phyloP scores from a whole-genome alignment of 192 early-diverging fungal species.

The Coemansia sp. region DNA sequence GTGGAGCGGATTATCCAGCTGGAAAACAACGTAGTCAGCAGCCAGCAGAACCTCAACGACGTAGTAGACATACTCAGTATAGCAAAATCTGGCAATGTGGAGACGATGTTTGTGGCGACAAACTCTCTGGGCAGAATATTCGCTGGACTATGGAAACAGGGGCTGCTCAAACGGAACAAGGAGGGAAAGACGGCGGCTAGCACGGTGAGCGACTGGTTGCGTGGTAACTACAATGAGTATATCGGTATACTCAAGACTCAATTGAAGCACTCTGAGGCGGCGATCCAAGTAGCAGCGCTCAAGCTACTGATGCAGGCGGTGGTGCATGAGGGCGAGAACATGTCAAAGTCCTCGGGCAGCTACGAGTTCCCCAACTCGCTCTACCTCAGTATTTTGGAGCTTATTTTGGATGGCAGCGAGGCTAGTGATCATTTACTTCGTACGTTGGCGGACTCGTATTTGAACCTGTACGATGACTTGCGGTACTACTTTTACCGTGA shows the following conservation, averaged over 20 bases:
- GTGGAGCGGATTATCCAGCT: conserved; percentile 53
- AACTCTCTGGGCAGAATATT: conserved; percentile 75
- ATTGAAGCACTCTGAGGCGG: conserved; percentile 62
- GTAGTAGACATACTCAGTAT: conserved; percentile 59
- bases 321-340: conserved; percentile 59
- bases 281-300: conserved; percentile 74
- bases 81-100: conserved; percentile 49
- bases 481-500: conserved; percentile 79
- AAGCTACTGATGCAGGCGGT: conserved; percentile 73
- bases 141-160: conserved; percentile 43
- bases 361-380: conserved; percentile 72
- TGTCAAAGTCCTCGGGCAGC: conserved; percentile 24
- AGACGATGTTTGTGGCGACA: conserved; percentile 67
- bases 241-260: conserved; percentile 55
- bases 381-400: conserved; percentile 58
- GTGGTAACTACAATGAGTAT: conserved; percentile 74
- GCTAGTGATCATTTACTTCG: conserved; percentile 63
- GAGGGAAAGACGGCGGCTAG: not conserved
- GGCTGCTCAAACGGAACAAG: conserved; percentile 24
- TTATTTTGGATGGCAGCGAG: conserved; percentile 58
- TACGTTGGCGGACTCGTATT: conserved; percentile 65
- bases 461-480: conserved; percentile 83
- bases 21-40: conserved; percentile 65
- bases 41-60: conserved; percentile 74
- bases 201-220: conserved; percentile 68